Evolutionary conservation across 371 early-diverging fungal species (phyloP).

Genomic region (Mucor indicus): DNA sequence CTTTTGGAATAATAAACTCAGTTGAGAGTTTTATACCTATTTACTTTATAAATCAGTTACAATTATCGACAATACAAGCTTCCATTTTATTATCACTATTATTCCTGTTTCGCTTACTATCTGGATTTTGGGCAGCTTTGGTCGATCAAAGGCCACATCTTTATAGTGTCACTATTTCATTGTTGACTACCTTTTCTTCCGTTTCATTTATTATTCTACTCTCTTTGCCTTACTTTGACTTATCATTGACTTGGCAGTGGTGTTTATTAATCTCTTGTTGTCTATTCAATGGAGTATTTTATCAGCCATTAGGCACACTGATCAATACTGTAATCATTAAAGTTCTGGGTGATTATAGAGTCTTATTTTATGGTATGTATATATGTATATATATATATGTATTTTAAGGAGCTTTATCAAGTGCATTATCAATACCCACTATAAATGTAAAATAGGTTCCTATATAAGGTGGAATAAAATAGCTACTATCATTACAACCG

Average conservation of each 20-base stretch:
- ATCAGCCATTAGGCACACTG: constrained; percentile 27
- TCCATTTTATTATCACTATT: constrained; percentile 7
- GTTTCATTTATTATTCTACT: constrained; percentile 6
- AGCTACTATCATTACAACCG: constrained; percentile 6
- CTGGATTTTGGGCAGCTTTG: constrained; percentile 10
- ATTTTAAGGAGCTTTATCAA: not conserved
- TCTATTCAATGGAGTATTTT: constrained; percentile 21
- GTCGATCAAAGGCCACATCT: constrained; percentile 6
- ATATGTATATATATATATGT: not conserved
- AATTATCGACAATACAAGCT: constrained; percentile 6
- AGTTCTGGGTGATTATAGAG: constrained; percentile 29
- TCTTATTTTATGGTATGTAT: constrained; percentile 29
- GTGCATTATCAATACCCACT: constrained; percentile 8
- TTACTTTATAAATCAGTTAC: constrained; percentile 14
- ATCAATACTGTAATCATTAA: constrained; percentile 31
- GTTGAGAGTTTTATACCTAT: constrained; percentile 20
- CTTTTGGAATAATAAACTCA: constrained; percentile 14
- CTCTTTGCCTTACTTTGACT: too few relatives aligned
- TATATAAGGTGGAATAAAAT: constrained; percentile 17
- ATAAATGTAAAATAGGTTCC: constrained; percentile 11
- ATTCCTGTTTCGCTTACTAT: constrained; percentile 4
- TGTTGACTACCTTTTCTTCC: constrained; percentile 3
- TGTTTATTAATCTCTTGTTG: not conserved
- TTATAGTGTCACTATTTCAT: constrained; percentile 4
- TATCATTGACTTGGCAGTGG: not conserved